Base-by-base conservation (phyloP, 202 grass and related monocot species). In the Miscanthus sacchariflorus region DNA sequence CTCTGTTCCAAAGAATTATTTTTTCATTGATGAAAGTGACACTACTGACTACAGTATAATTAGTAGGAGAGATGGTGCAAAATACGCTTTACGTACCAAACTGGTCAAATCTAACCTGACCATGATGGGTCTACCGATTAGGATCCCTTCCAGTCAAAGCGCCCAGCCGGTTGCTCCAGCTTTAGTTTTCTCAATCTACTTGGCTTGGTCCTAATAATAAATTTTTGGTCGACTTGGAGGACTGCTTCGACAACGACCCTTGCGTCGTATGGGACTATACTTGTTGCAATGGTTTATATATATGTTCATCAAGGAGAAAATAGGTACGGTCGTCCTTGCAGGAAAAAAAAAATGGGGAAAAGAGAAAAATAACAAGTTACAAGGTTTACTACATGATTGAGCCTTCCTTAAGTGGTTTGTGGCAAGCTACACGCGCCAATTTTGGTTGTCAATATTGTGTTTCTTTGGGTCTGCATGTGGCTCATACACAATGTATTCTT, bases 91-190 rank as follows among this genome's bases (percentile, higher is more conserved):
- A 82, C 58, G 33, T 23, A 36, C 72, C 44, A 74, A 72, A 68
- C 33, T 66, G 43, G 69, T 81, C 71, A 91, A 81, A 64, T 72
- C 58, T 56, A 88, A 56, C 78, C 42, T 82, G 9, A 72, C 30
- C 23, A 56, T 66, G 40, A 81, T 38, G 56, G 66, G 24, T 24
- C 70, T 45, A 7, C 79, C 19, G 49, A 81, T 85, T 48, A 65
- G 43, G 76, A 65, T 43, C 21, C 12, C 39, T 70, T 11, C 50
- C 50, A 7, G 86, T 91, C 90, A 84, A 88, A 72, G 71, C 82
- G 39, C 6, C 40, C 24, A 39, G 71, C 63, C n/a, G 54, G 77
- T 83, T 38, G 9, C 78, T 73, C 82, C n/a, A 63, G n/a, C 58
- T 23, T 63, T 63, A 56, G 6, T 17, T 14, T 73, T 25, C 33